These are phyloP conservation scores for Chlorella sp. DNA, from an alignment of 139 green algal species.

Conservation along the genomic window DNA sequence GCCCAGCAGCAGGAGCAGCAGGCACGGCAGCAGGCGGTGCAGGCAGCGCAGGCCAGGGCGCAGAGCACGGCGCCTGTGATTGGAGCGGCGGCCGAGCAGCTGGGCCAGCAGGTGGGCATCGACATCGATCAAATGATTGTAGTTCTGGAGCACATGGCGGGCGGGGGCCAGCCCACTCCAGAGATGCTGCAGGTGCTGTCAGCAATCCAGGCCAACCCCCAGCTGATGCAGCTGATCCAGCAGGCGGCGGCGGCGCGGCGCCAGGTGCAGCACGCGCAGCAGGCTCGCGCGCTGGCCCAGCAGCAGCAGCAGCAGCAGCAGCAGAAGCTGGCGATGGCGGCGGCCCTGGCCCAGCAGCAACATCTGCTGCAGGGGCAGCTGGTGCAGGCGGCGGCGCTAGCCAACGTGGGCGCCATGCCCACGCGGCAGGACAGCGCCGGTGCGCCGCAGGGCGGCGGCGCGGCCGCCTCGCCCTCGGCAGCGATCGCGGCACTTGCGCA, in stretches of 20 bases:
- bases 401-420: not conserved
- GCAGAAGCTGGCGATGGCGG: not conserved
- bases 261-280: constrained; percentile 4
- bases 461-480: too few species aligned
- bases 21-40: not conserved
- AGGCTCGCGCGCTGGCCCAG: not conserved
- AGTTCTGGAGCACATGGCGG: too few species aligned
- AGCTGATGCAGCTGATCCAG: constrained; percentile 1
- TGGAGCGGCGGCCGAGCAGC: too few species aligned
- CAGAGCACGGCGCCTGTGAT: not conserved
- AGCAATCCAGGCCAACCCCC: not conserved
- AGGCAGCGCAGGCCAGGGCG: not conserved
- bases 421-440: not conserved
- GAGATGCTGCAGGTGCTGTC: not conserved
- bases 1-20: not conserved
- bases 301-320: not conserved
- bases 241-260: not conserved
- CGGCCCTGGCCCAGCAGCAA: not conserved
- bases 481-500: not conserved
- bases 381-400: not conserved
- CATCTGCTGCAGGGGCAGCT: not conserved
- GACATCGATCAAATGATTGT: too few species aligned
- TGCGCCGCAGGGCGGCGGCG: too few species aligned
- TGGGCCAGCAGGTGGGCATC: too few species aligned
- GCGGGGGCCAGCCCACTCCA: not conserved